These are phyloP conservation scores for Irpex lacteus DNA, from an alignment of 1,284 basidiomycete genomes.

Conservation along the genomic window DNA sequence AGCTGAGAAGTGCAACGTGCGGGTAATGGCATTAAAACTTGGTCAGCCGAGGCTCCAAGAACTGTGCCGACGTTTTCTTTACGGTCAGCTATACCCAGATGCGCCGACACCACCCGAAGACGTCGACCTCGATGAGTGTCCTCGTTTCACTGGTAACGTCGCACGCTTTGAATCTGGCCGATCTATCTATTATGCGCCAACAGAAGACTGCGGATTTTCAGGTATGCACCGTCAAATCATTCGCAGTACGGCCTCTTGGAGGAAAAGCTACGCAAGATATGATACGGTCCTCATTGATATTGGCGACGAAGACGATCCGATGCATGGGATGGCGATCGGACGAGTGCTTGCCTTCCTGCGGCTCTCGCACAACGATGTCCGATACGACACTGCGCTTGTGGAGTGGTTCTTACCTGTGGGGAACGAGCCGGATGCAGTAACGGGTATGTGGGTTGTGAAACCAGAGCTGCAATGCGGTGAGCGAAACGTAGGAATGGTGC, in stretches of 20 bases:
- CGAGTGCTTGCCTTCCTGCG: slow-evolving; percentile 8
- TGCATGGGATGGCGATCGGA: slow-evolving; percentile 2
- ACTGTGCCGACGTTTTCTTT: background rate
- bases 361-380: background rate
- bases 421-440: slow-evolving; percentile 20
- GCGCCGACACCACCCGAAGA: background rate
- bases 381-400: slow-evolving; percentile 27
- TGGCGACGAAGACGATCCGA: background rate
- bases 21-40: background rate
- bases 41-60: background rate
- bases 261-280: background rate
- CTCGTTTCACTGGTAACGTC: slow-evolving; percentile 11
- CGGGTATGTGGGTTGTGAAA: slow-evolving; percentile 33
- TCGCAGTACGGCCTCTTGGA: slow-evolving; percentile 4
- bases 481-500: background rate
- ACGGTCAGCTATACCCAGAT: background rate
- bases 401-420: slow-evolving; percentile 26
- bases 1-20: background rate
- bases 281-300: slow-evolving; percentile 3
- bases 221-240: slow-evolving; percentile 13
- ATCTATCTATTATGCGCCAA: slow-evolving; percentile 27
- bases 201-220: slow-evolving; percentile 18
- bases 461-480: slow-evolving; percentile 16
- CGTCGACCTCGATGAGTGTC: background rate
- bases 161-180: slow-evolving; percentile 27